A percentile compares a stretch with the other conserved stretches of the same genome.
Conservation (phyloP, 306 rosid species). For the Datisca glomerata region DNA sequence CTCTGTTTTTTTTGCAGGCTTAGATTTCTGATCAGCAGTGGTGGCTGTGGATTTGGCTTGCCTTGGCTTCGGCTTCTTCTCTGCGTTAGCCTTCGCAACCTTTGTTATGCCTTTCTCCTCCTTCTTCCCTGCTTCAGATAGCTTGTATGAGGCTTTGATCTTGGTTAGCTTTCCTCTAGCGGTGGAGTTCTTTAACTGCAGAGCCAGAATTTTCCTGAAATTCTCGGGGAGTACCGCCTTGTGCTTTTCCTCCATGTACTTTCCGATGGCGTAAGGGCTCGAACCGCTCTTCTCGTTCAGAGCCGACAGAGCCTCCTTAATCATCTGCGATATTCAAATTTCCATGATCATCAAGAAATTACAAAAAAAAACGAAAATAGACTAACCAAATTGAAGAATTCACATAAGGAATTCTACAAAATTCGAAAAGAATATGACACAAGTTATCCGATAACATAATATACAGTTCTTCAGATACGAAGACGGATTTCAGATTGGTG, state of each 20-base stretch:
- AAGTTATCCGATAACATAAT: no score
- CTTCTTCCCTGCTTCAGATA: slow-evolving; percentile 29
- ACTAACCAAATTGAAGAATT: no score
- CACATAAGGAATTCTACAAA: no score
- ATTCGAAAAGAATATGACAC: no score
- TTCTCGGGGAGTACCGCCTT: slow-evolving; percentile 55
- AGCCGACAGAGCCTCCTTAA: slow-evolving; percentile 60
- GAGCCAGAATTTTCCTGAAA: slow-evolving; percentile 57
- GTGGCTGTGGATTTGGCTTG: slow-evolving; percentile 7
- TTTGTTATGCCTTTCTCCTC: slow-evolving; percentile 7
- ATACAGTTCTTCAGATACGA: no score
- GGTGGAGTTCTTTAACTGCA: slow-evolving; percentile 70
- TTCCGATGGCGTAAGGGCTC: slow-evolving; percentile 82
- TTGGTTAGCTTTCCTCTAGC: slow-evolving; percentile 57
- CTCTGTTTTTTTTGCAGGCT: slow-evolving; percentile 8
- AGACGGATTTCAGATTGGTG: background rate
- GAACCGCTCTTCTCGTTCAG: slow-evolving; percentile 71
- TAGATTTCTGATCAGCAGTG: slow-evolving; percentile 9
- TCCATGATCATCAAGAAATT: background rate
- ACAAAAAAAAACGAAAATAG: background rate
- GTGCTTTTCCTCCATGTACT: slow-evolving; percentile 82
- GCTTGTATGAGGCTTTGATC: slow-evolving; percentile 74
- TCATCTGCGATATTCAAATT: slow-evolving; percentile 38
- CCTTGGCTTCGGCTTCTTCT: slow-evolving; percentile 3
- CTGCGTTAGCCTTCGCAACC: slow-evolving; percentile 12